These are phyloP conservation scores for Rhododendron ferrugineum DNA, from an alignment of 148 eudicot genomes.

Conservation along the genomic window DNA sequence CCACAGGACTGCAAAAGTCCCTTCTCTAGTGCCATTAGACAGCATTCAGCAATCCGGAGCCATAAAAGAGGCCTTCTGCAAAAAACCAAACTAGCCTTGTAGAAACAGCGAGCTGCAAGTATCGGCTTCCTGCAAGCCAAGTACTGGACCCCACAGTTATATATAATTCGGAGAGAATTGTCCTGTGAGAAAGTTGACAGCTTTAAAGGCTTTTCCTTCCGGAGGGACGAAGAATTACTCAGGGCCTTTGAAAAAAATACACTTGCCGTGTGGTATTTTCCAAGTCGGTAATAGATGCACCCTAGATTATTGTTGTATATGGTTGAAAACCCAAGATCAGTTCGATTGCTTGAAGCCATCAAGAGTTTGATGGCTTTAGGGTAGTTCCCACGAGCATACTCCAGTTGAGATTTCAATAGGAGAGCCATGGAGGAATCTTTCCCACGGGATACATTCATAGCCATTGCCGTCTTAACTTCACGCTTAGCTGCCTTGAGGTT, in stretches of 20 bases:
- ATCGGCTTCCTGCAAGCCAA: conserved; percentile 84
- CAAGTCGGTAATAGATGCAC: conserved; percentile 76
- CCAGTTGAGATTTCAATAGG: conserved; percentile 85
- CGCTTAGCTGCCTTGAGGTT: conserved; percentile 92
- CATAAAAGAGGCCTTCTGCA: conserved; percentile 69
- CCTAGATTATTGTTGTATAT: conserved; percentile 80
- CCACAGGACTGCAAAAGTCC: conserved; percentile 39
- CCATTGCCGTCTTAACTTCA: conserved; percentile 78
- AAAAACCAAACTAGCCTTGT: conserved; percentile 59
- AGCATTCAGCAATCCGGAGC: conserved; percentile 90
- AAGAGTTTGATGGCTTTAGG: conserved; percentile 82
- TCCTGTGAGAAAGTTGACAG: conserved; percentile 64
- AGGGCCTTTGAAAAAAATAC: conserved; percentile 77
- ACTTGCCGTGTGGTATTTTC: conserved; percentile 64
- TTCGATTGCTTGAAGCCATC: conserved; percentile 64
- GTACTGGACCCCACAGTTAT: conserved; percentile 79
- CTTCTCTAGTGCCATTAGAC: conserved; percentile 66
- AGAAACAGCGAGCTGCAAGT: conserved; percentile 75
- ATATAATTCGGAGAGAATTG: conserved; percentile 60
- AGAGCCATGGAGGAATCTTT: conserved; percentile 80
- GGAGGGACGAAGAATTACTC: conserved; percentile 40
- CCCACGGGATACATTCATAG: conserved; percentile 76
- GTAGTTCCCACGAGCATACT: conserved; percentile 80
- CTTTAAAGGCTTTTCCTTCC: conserved; percentile 71
- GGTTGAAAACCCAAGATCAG: conserved; percentile 58